Conservation (phyloP, 225 moss, liverwort and hornwort genomes). For the Pseudisothecium myosuroides region DNA sequence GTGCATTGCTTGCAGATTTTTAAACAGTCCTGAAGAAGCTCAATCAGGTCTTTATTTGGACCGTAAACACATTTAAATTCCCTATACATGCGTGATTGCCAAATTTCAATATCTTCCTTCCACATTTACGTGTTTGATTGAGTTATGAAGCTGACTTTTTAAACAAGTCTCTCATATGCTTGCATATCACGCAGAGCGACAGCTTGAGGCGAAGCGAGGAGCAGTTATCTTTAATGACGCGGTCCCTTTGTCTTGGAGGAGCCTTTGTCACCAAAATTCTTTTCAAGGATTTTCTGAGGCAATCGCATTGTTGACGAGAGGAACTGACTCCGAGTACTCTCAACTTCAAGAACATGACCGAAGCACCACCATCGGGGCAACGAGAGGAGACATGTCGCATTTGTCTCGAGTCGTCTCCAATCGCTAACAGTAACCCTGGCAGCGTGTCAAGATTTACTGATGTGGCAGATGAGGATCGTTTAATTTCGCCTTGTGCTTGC, state of each 20-base stretch:
- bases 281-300: not conserved
- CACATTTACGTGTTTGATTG: not conserved
- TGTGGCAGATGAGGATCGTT: conserved; percentile 30
- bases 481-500: conserved; percentile 57
- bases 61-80: not conserved
- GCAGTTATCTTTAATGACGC: not conserved
- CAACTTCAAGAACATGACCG: conserved; percentile 8
- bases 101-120: not conserved
- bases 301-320: not conserved
- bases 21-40: not conserved
- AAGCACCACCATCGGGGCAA: conserved; percentile 8
- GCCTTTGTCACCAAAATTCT: not conserved
- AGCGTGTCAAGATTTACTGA: conserved; percentile 23
- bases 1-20: not conserved
- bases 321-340: not conserved
- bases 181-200: not conserved
- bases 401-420: conserved; percentile 44
- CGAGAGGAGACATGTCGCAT: conserved; percentile 55
- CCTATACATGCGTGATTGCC: not conserved
- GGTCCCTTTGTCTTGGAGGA: not conserved
- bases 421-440: conserved; percentile 13
- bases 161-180: not conserved
- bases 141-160: not conserved
- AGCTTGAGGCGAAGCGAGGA: not conserved
- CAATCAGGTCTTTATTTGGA: not conserved